Conservation (phyloP, 305 asterid species). For the Euphrasia arctica region DNA sequence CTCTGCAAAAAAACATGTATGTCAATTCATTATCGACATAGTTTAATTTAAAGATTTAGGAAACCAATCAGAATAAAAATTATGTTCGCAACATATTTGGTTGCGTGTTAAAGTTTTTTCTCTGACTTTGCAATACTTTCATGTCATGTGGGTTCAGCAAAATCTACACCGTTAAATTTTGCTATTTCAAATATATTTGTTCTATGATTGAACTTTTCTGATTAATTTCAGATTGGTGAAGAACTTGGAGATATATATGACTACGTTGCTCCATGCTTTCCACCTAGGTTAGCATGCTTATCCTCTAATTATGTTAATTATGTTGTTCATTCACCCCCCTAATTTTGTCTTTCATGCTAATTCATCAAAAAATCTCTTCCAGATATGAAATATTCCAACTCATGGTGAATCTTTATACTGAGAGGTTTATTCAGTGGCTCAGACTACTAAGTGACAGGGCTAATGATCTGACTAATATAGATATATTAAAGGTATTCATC, state of each 20-base stretch:
- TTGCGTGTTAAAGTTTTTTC: constrained; percentile 17
- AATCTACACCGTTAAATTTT: constrained; percentile 18
- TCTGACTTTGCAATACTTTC: constrained; percentile 16
- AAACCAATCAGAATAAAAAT: constrained; percentile 1
- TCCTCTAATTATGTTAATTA: constrained; percentile 14
- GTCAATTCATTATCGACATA: constrained; percentile 16
- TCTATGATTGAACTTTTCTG: constrained; percentile 19
- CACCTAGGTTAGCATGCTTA: constrained; percentile 72
- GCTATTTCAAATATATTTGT: constrained; percentile 9
- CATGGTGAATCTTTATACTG: constrained; percentile 97
- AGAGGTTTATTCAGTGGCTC: constrained; percentile 97
- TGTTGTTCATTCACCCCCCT: constrained; percentile 14
- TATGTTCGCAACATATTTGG: constrained; percentile 8
- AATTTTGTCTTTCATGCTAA: constrained; percentile 23
- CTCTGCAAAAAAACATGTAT: constrained; percentile 12
- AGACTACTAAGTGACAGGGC: constrained; percentile 95
- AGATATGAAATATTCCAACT: constrained; percentile 99
- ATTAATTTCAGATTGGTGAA: constrained; percentile 75
- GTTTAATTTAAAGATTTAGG: constrained; percentile 18
- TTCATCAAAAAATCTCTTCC: constrained; percentile 32
- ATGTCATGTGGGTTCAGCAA: constrained; percentile 11
- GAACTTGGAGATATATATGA: constrained; percentile 98
- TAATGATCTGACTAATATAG: constrained; percentile 82
- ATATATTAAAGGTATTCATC: constrained; percentile 79
- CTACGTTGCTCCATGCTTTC: constrained; percentile 78